phyloP scores from a whole-genome alignment of 2,329 filamentous ascomycete species.

The Colletotrichum ledebouriae region DNA sequence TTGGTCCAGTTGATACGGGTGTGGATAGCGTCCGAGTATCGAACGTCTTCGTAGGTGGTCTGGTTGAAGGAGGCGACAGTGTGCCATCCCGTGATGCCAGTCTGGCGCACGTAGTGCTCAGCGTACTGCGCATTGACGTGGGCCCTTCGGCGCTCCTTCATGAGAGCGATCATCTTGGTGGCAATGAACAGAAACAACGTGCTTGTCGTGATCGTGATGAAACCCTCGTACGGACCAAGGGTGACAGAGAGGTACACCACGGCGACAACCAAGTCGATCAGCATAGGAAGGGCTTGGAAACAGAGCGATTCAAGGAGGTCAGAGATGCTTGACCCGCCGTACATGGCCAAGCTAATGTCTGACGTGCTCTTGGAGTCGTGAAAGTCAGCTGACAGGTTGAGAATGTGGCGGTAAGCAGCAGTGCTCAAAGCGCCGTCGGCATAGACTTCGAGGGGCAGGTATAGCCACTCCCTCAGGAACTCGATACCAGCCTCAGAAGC shows the following conservation, averaged over 20 bases:
- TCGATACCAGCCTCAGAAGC: slow-evolving; percentile 68
- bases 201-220: slow-evolving; percentile 71
- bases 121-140: slow-evolving; percentile 67
- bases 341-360: slow-evolving; percentile 70
- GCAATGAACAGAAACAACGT: slow-evolving; percentile 69
- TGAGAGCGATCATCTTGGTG: slow-evolving; percentile 63
- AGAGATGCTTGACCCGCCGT: slow-evolving; percentile 66
- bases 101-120: slow-evolving; percentile 67
- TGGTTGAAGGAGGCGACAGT: slow-evolving; percentile 73
- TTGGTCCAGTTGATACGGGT: slow-evolving; percentile 41
- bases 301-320: slow-evolving; percentile 70
- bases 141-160: slow-evolving; percentile 63
- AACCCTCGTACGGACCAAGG: slow-evolving; percentile 72
- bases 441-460: slow-evolving; percentile 71
- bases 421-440: slow-evolving; percentile 66
- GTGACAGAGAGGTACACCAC: slow-evolving; percentile 70
- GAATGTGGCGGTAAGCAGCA: slow-evolving; percentile 70
- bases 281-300: slow-evolving; percentile 70
- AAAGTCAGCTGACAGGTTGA: slow-evolving; percentile 72
- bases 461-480: slow-evolving; percentile 67
- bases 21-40: slow-evolving; percentile 64
- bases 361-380: slow-evolving; percentile 72
- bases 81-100: slow-evolving; percentile 70
- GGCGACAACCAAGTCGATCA: slow-evolving; percentile 71
- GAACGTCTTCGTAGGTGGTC: slow-evolving; percentile 67